Conservation (phyloP, 2,329 filamentous ascomycete genomes). For the Mycogone perniciosa region DNA sequence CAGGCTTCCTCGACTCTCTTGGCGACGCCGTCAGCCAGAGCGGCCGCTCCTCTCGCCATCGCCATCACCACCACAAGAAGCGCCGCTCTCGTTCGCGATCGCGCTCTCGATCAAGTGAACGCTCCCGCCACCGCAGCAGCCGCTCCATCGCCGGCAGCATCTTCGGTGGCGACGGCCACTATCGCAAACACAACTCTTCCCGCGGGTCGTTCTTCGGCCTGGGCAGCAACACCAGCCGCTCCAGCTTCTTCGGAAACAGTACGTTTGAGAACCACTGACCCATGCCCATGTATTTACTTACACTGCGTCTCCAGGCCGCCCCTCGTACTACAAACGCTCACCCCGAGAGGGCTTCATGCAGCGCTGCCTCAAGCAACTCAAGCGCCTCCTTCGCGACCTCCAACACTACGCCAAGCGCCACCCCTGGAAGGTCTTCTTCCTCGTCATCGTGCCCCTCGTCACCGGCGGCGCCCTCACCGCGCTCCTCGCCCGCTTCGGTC, state of each 20-base stretch:
- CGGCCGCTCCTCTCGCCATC: slow-evolving; percentile 21
- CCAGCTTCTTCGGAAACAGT: slow-evolving; percentile 42
- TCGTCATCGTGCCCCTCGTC: slow-evolving; percentile 81
- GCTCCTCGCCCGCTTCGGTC: slow-evolving; percentile 70
- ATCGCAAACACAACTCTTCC: slow-evolving; percentile 36
- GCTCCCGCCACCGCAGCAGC: slow-evolving; percentile 27
- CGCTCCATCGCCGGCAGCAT: slow-evolving; percentile 28
- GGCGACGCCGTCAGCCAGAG: slow-evolving; percentile 28
- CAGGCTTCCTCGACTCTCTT: slow-evolving; percentile 35
- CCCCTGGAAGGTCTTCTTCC: slow-evolving; percentile 80
- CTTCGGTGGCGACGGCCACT: slow-evolving; percentile 28
- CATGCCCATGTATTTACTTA: neutral
- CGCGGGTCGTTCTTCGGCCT: slow-evolving; percentile 42
- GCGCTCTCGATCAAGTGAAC: slow-evolving; percentile 33
- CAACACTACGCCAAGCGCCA: slow-evolving; percentile 75
- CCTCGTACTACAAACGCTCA: slow-evolving; percentile 71
- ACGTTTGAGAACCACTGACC: slow-evolving; percentile 16
- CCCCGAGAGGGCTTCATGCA: slow-evolving; percentile 74
- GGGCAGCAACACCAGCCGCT: slow-evolving; percentile 37
- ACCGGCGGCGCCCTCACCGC: slow-evolving; percentile 76
- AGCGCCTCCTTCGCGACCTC: slow-evolving; percentile 73
- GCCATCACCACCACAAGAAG: slow-evolving; percentile 27
- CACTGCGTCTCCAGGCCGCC: slow-evolving; percentile 35
- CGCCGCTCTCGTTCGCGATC: slow-evolving; percentile 33
- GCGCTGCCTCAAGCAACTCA: slow-evolving; percentile 67